phyloP scores from a whole-genome alignment of 129 eudicot genomes.

The Mikania micrantha region DNA sequence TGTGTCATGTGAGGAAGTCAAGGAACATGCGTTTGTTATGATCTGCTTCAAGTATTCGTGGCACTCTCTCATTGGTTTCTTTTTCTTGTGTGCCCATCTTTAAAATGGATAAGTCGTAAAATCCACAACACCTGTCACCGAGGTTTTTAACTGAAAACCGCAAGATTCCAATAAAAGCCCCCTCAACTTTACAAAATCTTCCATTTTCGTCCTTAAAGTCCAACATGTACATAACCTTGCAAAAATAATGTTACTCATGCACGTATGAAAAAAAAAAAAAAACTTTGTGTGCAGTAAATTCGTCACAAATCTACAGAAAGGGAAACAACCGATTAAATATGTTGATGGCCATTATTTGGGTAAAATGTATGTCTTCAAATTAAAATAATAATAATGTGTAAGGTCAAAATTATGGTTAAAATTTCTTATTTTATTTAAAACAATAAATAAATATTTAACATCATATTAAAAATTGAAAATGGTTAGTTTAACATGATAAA shows the following conservation, averaged over 20 bases:
- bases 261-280: too few relatives aligned
- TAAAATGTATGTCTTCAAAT: too few relatives aligned
- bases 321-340: too few relatives aligned
- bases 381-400: too few relatives aligned
- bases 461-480: too few relatives aligned
- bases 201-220: not conserved
- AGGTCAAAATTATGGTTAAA: too few relatives aligned
- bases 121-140: constrained; percentile 21
- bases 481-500: too few relatives aligned
- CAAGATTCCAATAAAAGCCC: not conserved
- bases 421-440: too few relatives aligned
- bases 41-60: constrained; percentile 41
- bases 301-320: too few relatives aligned
- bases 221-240: not conserved
- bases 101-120: constrained; percentile 4
- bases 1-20: constrained; percentile 21
- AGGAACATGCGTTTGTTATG: constrained; percentile 27
- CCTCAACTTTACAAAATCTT: constrained; percentile 1
- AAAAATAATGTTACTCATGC: not conserved
- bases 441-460: too few relatives aligned
- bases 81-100: constrained; percentile 12
- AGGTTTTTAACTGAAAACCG: constrained; percentile 16
- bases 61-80: constrained; percentile 21
- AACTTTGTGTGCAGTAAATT: too few relatives aligned
- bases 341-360: too few relatives aligned